Evolutionary conservation across 768 basidiomycete genomes (phyloP).

Genomic region (Mrakia blollopis): DNA sequence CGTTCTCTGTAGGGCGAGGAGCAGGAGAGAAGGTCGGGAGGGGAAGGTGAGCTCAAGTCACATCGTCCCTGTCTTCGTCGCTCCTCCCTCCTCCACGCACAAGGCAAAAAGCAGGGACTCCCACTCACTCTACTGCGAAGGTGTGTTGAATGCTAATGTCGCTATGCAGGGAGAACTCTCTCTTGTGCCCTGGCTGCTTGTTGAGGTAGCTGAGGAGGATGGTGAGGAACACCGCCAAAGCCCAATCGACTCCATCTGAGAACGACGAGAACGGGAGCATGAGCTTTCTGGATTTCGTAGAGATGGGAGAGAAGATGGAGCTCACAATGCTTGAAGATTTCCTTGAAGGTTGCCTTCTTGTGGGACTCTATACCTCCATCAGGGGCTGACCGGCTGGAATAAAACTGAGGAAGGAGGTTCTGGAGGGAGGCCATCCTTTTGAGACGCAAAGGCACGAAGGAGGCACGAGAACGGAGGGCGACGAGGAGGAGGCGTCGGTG

Average conservation of each 20-base stretch:
- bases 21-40: constrained; percentile 35
- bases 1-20: constrained; percentile 56
- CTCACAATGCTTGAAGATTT: constrained; percentile 17
- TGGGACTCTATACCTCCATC: constrained; percentile 8
- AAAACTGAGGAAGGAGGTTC: constrained; percentile 21
- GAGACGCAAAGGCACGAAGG: background rate
- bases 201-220: constrained; percentile 30
- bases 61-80: background rate
- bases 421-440: constrained; percentile 8
- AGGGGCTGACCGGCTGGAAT: background rate
- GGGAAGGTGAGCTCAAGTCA: constrained; percentile 46
- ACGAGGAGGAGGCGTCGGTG: background rate
- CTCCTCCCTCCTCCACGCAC: background rate
- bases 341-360: constrained; percentile 3
- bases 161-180: constrained; percentile 64
- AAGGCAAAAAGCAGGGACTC: background rate
- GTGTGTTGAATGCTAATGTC: constrained; percentile 53
- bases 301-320: background rate
- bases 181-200: constrained; percentile 50
- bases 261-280: background rate
- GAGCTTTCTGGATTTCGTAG: background rate
- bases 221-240: constrained; percentile 24
- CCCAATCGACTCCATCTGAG: constrained; percentile 29
- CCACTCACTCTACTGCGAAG: constrained; percentile 21
- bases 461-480: background rate